These are phyloP conservation scores for Aspergillus leporis DNA, from an alignment of 495 filamentous ascomycete species.

Conservation along the genomic window DNA sequence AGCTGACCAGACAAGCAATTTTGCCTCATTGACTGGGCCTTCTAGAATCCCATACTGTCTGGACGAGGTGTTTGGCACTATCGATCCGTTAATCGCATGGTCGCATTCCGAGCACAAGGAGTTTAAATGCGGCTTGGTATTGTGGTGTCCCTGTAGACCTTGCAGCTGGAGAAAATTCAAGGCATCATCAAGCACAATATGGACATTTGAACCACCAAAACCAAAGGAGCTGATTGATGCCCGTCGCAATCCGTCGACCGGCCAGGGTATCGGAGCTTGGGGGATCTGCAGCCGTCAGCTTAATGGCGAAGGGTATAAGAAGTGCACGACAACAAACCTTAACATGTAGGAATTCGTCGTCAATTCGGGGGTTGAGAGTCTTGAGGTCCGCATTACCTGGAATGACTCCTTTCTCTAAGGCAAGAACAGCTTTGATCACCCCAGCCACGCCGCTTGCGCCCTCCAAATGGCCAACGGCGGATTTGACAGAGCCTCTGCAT, in stretches of 20 bases:
- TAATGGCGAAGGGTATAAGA: not conserved
- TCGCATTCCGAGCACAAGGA: not conserved
- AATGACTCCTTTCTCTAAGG: constrained; percentile 42
- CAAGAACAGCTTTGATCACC: constrained; percentile 40
- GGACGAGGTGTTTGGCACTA: no score
- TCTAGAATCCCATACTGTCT: not conserved
- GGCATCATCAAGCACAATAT: constrained; percentile 33
- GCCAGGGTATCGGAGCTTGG: constrained; percentile 20
- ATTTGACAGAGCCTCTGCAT: constrained; percentile 22
- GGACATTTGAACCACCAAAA: constrained; percentile 29
- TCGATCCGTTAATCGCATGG: not conserved
- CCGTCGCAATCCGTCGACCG: constrained; percentile 24
- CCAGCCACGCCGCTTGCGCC: constrained; percentile 36
- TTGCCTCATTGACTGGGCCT: not conserved
- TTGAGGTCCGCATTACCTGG: constrained; percentile 29
- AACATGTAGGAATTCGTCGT: constrained; percentile 12
- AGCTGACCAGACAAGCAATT: constrained; percentile 14
- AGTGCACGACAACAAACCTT: constrained; percentile 2
- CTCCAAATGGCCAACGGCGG: constrained; percentile 34
- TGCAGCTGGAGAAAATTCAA: constrained; percentile 19
- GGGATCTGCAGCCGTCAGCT: not conserved
- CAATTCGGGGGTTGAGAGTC: constrained; percentile 23
- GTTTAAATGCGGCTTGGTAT: not conserved
- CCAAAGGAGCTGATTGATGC: constrained; percentile 31
- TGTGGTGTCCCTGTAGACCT: not conserved